Evolutionary conservation across 805 yeast species (phyloP), one percentile per base, ranked within the genome.

Genomic region (Cyberlindnera galapagoensis): DNA sequence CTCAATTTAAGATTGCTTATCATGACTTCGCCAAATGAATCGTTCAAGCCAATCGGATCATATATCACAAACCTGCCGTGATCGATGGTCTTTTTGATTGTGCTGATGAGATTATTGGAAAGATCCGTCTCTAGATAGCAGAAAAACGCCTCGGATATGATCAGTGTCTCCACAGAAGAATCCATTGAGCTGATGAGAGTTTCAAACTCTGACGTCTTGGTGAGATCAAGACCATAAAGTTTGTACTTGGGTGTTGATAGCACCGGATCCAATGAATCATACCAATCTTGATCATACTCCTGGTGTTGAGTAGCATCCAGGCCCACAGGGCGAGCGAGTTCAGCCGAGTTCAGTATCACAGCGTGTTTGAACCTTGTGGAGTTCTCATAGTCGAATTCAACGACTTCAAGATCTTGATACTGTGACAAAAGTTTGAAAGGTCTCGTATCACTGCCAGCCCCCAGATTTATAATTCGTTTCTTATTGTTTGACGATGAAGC

Each of bases 391-490:
- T 75, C 82, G 18, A 75, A 45, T 42, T 75, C 82, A 15, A 67
- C 44, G 40, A 64, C 70, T 7, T 42, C 50, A n/a, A 44, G 33
- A 5, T 51, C 37, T n/a, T 36, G 31, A 14, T 49, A 26, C 7
- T 48, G 22, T 11, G 18, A 12, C 23, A 74, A 46, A 7, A 66
- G 41, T 7, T 55, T 57, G 36, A 71, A 63, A 25, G 60, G 57
- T 40, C 80, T 54, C 6, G 80, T 69, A 30, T 84, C 88, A 0
- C 85, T 65, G 3, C 80, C 82, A 24, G 83, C 75, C 30, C 84
- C 85, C 51, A 80, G 69, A 32, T 76, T 78, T 3, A 80, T 53
- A 6, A 74, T 74, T 54, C 80, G n/a, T n/a, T n/a, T n/a, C n/a
- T n/a, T n/a, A n/a, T n/a, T n/a, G n/a, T n/a, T n/a, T n/a, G n/a